A percentile compares a stretch with the other conserved stretches of the same genome.
Evolutionary conservation across 2,329 filamentous ascomycete genomes (phyloP).

Genomic region (Venturia aucupariae): DNA sequence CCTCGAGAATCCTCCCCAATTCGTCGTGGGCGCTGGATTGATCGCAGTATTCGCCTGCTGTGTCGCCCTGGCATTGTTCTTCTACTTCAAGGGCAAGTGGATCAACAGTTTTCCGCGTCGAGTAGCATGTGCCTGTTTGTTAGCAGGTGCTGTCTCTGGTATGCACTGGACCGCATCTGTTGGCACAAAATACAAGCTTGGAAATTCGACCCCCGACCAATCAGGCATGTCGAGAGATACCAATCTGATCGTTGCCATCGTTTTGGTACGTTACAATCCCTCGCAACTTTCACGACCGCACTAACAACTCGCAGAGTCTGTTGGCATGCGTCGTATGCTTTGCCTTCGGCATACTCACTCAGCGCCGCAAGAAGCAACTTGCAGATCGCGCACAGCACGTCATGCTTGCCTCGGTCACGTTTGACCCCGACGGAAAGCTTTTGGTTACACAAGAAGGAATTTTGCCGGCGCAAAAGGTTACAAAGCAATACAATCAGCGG

Average conservation of each 20-base stretch:
- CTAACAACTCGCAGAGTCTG: conserved; percentile 24
- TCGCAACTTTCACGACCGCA: background rate
- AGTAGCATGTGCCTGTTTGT: conserved; percentile 52
- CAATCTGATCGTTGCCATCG: conserved; percentile 65
- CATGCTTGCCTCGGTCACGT: conserved; percentile 51
- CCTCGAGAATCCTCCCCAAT: conserved; percentile 49
- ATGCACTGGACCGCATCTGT: conserved; percentile 80
- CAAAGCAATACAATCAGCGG: conserved; percentile 60
- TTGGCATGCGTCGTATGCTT: conserved; percentile 30
- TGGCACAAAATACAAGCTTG: conserved; percentile 59
- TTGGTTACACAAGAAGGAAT: conserved; percentile 62
- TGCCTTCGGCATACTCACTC: conserved; percentile 28
- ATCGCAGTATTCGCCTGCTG: conserved; percentile 67
- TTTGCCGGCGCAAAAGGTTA: conserved; percentile 66
- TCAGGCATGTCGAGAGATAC: conserved; percentile 42
- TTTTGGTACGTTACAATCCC: conserved; percentile 44
- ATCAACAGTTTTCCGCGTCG: conserved; percentile 72
- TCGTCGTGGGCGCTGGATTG: conserved; percentile 58
- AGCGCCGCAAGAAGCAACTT: conserved; percentile 27
- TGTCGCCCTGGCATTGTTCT: conserved; percentile 64
- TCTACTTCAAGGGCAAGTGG: conserved; percentile 67
- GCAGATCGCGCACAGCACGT: conserved; percentile 44
- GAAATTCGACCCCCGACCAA: conserved; percentile 33
- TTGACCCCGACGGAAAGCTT: conserved; percentile 56
- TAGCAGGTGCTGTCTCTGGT: conserved; percentile 67